Base-by-base conservation (phyloP, 176 grass and related monocot genomes). In the Hordeum vulgare region DNA sequence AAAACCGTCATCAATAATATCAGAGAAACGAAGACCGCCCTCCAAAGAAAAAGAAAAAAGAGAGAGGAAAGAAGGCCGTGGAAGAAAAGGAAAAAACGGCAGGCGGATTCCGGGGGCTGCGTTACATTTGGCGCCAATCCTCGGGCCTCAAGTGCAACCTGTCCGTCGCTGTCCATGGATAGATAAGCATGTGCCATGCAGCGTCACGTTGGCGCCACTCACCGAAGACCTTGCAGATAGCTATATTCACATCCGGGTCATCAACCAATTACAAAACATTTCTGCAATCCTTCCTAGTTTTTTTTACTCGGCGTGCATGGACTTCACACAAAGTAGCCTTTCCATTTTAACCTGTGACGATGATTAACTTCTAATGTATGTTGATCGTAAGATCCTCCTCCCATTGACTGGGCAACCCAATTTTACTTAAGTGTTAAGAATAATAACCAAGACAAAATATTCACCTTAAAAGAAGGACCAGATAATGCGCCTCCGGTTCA, bases 181-280 rank as follows among this genome's bases (percentile, higher is more conserved):
- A 78, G 70, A 86, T 86, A 80, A 80, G 77, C 67, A 80, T 71
- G 31, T 4, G 11, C 51, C 7, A 14, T 21, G 47, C 9, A 17
- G 31, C 2, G 31, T 51, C 47, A 51, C 14, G 47, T 4, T 26
- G 39, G 39, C 14, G n/a, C 39, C n/a, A 15, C 68, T 26, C 68
- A 1, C 26, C 2, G 6, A 12, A 26, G n/a, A 26, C 21, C 18
- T 17, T 34, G 1, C 0, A 12, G 1, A 3, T 75, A 5, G n/a
- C 13, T 57, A 4, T 75, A 81, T 81, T 80, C 14, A 13, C 13
- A 17, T 4, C 15, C 0, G 33, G 2, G 34, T 25, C 60, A 77
- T 49, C 42, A 18, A 0, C 11, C 11, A n/a, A n/a, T n/a, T n/a
- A n/a, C n/a, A n/a, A n/a, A n/a, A n/a, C n/a, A n/a, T n/a, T n/a